Base-by-base conservation (phyloP, 768 basidiomycete genomes). In the Rhodotorula diobovata region DNA sequence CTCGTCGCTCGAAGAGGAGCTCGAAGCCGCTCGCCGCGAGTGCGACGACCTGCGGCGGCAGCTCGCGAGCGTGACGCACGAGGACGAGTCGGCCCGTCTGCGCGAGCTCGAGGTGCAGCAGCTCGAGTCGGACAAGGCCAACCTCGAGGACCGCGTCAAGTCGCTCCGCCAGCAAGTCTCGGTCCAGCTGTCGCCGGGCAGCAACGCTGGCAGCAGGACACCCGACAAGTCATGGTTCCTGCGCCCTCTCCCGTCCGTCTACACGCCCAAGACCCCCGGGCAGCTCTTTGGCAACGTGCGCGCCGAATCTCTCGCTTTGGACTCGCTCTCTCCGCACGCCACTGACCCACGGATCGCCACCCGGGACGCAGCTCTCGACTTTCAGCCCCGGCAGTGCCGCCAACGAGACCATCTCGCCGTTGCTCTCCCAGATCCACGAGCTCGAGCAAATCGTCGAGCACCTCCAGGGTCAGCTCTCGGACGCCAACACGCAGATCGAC, bases 401-500 rank as follows among this genome's bases (percentile, higher is more conserved):
- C 11, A 83, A 85, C 21, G 80, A 85, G 5, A 76, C 77, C 34
- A 75, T 76, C 57, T 82, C 87, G 7, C 89, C 89, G 43, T 80
- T 90, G 28, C 78, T 91, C n/a, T 81, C 83, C 2, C 89, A 93
- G 79, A 89, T 93, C 61, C 83, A 83, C 61, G 85, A 88, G 34
- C 82, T 93, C 48, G 88, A 92, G 76, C 82, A 82, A 28, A 32
- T 75, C 67, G 65, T 75, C 61, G 73, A 64, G 23, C 46, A 56
- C 28, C 63, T 78, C 23, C 70, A 75, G 45, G 37, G n/a, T 7
- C 66, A 93, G 74, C 87, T 93, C 37, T 88, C 89, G 72, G 83
- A 79, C 5, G 91, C 91, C 18, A 92, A 94, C 78, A 87, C 89
- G 46, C 89, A 86, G 75, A 90, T 94, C 64, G 93, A 94, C 75